A percentile compares a stretch with the other conserved stretches of the same genome.
phyloP scores from a whole-genome alignment of 768 basidiomycete genomes.

The Pisolithus albus region DNA sequence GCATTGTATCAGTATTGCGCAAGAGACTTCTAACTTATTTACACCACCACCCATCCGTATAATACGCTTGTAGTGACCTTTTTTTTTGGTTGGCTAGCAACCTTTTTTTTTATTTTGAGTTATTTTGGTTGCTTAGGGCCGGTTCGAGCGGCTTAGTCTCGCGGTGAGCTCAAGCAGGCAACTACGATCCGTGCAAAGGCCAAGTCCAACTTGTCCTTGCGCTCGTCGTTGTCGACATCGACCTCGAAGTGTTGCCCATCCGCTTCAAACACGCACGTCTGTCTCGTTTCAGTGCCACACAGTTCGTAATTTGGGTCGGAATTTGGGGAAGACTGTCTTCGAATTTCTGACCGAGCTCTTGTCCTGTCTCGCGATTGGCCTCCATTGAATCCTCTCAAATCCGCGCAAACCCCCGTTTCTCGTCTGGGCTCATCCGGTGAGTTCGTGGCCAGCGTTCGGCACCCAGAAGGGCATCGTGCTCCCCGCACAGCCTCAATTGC shows the following conservation, averaged over 20 bases:
- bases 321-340: background rate
- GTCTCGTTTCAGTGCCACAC: too few relatives aligned
- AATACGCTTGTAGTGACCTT: background rate
- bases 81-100: background rate
- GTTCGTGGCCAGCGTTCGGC: constrained; percentile 7
- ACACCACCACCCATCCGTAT: constrained; percentile 17
- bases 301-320: too few relatives aligned
- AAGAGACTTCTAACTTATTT: constrained; percentile 17
- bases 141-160: constrained; percentile 17
- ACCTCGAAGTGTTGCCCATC: constrained; percentile 11
- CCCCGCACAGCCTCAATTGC: constrained; percentile 18
- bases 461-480: constrained; percentile 8
- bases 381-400: constrained; percentile 13
- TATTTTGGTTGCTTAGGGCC: constrained; percentile 31
- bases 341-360: background rate
- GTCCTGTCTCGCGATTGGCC: constrained; percentile 23
- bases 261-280: constrained; percentile 13
- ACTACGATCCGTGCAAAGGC: constrained; percentile 22
- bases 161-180: constrained; percentile 14
- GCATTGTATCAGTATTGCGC: constrained; percentile 30
- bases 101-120: constrained; percentile 12
- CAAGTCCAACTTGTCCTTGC: constrained; percentile 19
- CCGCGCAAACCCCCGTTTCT: constrained; percentile 15
- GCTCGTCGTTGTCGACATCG: constrained; percentile 26
- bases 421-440: constrained; percentile 17